Evolutionary conservation across 345 rosid species (phyloP).

Genomic region (Euphorbia lathyris): DNA sequence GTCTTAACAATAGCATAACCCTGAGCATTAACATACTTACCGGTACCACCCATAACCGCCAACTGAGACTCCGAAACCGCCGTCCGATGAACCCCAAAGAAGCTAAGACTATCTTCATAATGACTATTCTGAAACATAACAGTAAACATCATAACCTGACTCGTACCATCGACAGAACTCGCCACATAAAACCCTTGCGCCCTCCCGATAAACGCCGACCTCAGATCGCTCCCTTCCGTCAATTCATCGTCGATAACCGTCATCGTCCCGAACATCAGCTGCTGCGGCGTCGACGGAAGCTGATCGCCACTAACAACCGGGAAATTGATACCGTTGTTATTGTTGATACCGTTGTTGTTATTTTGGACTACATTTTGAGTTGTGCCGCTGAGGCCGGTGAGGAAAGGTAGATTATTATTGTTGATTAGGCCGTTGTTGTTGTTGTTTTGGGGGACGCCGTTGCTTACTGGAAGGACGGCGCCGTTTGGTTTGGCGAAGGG

Average conservation of each 20-base stretch:
- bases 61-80: conserved; percentile 75
- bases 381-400: conserved; percentile 69
- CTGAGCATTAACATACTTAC: conserved; percentile 69
- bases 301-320: conserved; percentile 50
- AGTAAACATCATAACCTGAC: conserved; percentile 78
- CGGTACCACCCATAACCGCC: conserved; percentile 87
- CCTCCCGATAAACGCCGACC: conserved; percentile 66
- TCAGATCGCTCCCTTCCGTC: conserved; percentile 64
- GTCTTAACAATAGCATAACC: conserved; percentile 73
- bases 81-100: conserved; percentile 71
- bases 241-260: conserved; percentile 77
- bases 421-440: conserved; percentile 61
- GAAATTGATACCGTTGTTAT: conserved; percentile 37
- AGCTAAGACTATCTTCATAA: conserved; percentile 66
- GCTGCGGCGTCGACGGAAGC: conserved; percentile 45
- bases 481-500: conserved; percentile 88
- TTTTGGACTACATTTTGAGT: conserved; percentile 37
- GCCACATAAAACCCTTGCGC: conserved; percentile 85
- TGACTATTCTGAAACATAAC: conserved; percentile 72
- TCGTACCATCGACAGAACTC: conserved; percentile 70
- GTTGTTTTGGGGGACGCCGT: conserved; percentile 54
- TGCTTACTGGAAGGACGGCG: conserved; percentile 64
- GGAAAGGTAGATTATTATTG: conserved; percentile 86
- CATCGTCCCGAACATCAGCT: conserved; percentile 83
- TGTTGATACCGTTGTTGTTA: conserved; percentile 54